Evolutionary conservation across 2,329 filamentous ascomycete genomes (phyloP).

Genomic region (Aspergillus glaucus): DNA sequence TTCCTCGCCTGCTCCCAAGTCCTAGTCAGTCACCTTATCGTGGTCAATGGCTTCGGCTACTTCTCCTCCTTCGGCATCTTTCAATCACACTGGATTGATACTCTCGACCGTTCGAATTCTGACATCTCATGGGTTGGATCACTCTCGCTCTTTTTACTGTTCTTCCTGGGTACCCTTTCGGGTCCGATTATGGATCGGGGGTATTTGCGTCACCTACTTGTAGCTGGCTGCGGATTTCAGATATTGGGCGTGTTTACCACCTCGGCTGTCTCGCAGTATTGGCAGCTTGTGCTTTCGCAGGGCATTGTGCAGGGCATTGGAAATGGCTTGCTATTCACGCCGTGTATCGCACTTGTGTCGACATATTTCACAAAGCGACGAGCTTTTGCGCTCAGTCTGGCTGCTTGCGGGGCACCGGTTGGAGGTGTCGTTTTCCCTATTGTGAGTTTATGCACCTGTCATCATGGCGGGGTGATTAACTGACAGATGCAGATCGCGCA

Average conservation of each 20-base stretch:
- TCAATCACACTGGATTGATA: constrained; percentile 38
- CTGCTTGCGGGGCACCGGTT: constrained; percentile 31
- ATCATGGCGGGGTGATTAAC: too few relatives aligned
- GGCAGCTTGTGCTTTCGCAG: constrained; percentile 46
- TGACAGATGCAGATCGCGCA: constrained; percentile 26
- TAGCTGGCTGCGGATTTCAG: constrained; percentile 24
- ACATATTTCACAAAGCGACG: constrained; percentile 38
- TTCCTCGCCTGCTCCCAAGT: constrained; percentile 26
- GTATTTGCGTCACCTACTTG: constrained; percentile 27
- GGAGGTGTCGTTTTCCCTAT: constrained; percentile 41
- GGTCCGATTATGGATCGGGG: constrained; percentile 39
- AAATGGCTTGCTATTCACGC: constrained; percentile 37
- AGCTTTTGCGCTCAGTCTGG: constrained; percentile 32
- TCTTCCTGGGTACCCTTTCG: constrained; percentile 39
- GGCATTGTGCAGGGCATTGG: constrained; percentile 39
- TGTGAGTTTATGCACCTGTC: too few relatives aligned
- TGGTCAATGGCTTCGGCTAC: constrained; percentile 21
- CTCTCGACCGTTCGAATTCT: constrained; percentile 26
- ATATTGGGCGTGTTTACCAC: constrained; percentile 43
- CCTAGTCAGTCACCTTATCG: constrained; percentile 22
- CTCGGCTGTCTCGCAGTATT: constrained; percentile 40
- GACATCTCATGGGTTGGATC: constrained; percentile 44
- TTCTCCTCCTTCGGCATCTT: constrained; percentile 38
- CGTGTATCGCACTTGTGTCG: constrained; percentile 30
- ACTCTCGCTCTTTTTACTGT: constrained; percentile 42